phyloP scores from a whole-genome alignment of 345 rosid genomes.

The Lepidium didymum region DNA sequence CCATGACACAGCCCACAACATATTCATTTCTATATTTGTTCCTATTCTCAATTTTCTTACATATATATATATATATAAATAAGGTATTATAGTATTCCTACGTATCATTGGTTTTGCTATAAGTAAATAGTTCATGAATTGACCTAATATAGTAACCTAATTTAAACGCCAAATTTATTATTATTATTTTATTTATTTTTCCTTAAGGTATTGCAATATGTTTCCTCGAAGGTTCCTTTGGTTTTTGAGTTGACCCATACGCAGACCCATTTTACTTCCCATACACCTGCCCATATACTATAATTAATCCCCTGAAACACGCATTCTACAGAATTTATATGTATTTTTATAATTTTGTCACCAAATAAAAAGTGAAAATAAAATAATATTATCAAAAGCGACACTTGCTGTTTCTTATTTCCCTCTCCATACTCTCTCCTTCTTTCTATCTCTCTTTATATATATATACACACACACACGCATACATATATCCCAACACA shows the following conservation, averaged over 20 bases:
- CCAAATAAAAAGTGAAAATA: constrained; percentile 16
- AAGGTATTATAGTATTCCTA: constrained; percentile 5
- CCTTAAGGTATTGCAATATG: neutral
- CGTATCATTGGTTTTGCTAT: constrained; percentile 4
- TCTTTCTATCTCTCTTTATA: constrained; percentile 17
- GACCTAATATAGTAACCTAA: constrained; percentile 21
- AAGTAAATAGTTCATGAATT: neutral
- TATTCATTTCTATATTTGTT: constrained; percentile 28
- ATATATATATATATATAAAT: neutral
- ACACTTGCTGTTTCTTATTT: constrained; percentile 32
- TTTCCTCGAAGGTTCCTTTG: constrained; percentile 18
- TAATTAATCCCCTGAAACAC: constrained; percentile 26
- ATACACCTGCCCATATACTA: constrained; percentile 32
- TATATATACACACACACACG: neutral
- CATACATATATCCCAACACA: neutral
- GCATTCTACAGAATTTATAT: constrained; percentile 9
- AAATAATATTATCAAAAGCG: constrained; percentile 18
- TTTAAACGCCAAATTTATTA: neutral
- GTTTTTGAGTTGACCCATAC: constrained; percentile 26
- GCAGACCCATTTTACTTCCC: constrained; percentile 24
- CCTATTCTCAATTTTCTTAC: neutral
- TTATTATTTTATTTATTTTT: neutral
- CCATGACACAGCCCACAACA: constrained; percentile 33
- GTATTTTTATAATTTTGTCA: neutral
- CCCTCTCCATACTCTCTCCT: neutral